Evolutionary conservation across 164 flowering plant species (phyloP).

Genomic region (Chloranthus sessilifolius): DNA sequence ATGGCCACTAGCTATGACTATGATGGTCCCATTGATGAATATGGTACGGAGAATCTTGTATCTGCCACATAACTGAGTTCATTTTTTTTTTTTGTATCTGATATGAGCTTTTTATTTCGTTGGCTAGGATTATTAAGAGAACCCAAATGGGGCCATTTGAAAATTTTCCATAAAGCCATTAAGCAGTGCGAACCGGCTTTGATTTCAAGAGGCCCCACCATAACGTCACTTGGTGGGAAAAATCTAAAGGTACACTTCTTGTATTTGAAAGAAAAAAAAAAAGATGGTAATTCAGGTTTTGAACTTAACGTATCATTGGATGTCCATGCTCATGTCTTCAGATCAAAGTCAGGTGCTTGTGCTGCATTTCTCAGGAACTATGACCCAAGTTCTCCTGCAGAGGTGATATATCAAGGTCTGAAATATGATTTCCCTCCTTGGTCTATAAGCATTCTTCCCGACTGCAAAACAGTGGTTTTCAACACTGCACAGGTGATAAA

Average conservation of each 20-base stretch:
- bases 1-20: slow-evolving; percentile 96
- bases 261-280: too few species aligned
- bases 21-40: slow-evolving; percentile 97
- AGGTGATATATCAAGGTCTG: slow-evolving; percentile 39
- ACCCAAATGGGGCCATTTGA: slow-evolving; percentile 86
- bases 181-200: slow-evolving; percentile 77
- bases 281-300: too few species aligned
- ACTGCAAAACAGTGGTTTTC: slow-evolving; percentile 69
- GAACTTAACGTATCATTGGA: neutral
- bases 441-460: slow-evolving; percentile 93
- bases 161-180: slow-evolving; percentile 75
- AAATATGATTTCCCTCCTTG: slow-evolving; percentile 77
- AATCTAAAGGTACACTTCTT: neutral
- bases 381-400: slow-evolving; percentile 37
- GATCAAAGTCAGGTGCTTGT: slow-evolving; percentile 52
- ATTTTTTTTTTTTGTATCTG: neutral
- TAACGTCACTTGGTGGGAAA: slow-evolving; percentile 33
- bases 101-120: too few species aligned
- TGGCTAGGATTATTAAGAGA: slow-evolving; percentile 68
- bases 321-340: slow-evolving; percentile 65
- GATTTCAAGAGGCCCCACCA: slow-evolving; percentile 59
- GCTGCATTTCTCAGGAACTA: slow-evolving; percentile 85
- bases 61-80: neutral
- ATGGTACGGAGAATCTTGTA: slow-evolving; percentile 39
- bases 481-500: slow-evolving; percentile 79